Evolutionary conservation across 192 early-diverging fungal genomes (phyloP), one percentile per base, ranked within the genome.

Genomic region (Geranomyces variabilis): DNA sequence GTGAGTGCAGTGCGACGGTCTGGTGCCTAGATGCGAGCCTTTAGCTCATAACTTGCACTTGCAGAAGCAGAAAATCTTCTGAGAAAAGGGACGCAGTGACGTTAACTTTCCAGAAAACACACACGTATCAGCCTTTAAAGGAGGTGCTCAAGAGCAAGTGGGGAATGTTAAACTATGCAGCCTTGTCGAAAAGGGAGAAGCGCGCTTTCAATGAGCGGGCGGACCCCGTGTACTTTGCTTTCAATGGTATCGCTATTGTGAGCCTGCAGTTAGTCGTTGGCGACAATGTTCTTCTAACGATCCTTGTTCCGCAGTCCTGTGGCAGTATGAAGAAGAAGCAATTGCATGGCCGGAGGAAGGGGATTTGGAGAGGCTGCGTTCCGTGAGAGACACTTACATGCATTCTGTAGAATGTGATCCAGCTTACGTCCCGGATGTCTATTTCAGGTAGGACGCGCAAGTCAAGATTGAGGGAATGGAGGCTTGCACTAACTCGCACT

Each of bases 361-460:
- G 4, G 86, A 91, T 60, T 19, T 74, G 34, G 75, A 79, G 5
- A 65, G 47, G 1, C 60, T 91, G 59, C 33, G 73, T 5, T 9
- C 14, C 8, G n/a, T 72, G 41, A 71, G 51, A 41, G 8, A 21
- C 6, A 28, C 65, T 43, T 26, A 19, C 43, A 65, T 80, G 69
- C 30, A 22, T 41, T 21, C 13, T n/a, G 71, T 44, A 10, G 57
- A 65, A 0, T 47, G 80, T 21, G 58, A 77, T 29, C 61, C 57
- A 21, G 31, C 62, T 22, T 72, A 79, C 60, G 58, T 83, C 9
- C 22, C 73, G n/a, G 80, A 88, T 60, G 82, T 84, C 53, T 56
- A 81, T 8, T 19, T 88, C 13, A 44, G 66, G 86, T 89, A 76
- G 51, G 72, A 51, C 1, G 29, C 15, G 12, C 51, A 30, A 34